phyloP scores from a whole-genome alignment of 78 protist species.

The Dictyostelium citrinum region DNA sequence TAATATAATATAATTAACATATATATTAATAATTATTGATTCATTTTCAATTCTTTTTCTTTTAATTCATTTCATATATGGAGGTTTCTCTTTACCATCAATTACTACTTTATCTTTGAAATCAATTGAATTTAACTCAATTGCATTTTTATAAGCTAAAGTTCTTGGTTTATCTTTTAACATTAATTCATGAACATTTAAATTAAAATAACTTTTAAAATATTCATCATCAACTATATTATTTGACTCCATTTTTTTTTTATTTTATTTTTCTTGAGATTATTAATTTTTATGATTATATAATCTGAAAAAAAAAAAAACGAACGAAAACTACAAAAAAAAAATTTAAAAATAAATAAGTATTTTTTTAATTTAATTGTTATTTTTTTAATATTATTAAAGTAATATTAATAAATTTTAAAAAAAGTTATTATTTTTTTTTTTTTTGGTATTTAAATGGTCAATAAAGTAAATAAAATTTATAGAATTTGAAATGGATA shows the following conservation, averaged over 20 bases:
- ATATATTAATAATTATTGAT: neutral
- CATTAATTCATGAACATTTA: slow-evolving; percentile 75
- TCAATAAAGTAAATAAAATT: too few relatives aligned
- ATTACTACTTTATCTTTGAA: slow-evolving; percentile 41
- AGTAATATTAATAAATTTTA: too few relatives aligned
- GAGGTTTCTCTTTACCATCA: neutral
- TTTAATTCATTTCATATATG: neutral
- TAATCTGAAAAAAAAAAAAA: too few relatives aligned
- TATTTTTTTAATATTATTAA: too few relatives aligned
- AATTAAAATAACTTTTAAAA: slow-evolving; percentile 71
- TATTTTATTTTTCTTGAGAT: neutral
- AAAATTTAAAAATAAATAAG: too few relatives aligned
- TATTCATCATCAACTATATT: slow-evolving; percentile 31
- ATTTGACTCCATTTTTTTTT: neutral
- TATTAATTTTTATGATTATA: too few relatives aligned
- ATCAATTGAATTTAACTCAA: slow-evolving; percentile 29
- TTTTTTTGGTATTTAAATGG: too few relatives aligned
- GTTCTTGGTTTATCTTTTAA: slow-evolving; percentile 73
- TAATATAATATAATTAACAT: too few relatives aligned
- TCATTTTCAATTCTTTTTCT: neutral
- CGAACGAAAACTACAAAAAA: too few relatives aligned
- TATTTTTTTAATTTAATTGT: too few relatives aligned
- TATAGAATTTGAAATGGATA: too few relatives aligned
- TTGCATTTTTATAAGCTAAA: slow-evolving; percentile 50
- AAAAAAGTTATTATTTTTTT: too few relatives aligned